Evolutionary conservation across 768 basidiomycete genomes (phyloP).

Genomic region (Lactarius hatsudake): DNA sequence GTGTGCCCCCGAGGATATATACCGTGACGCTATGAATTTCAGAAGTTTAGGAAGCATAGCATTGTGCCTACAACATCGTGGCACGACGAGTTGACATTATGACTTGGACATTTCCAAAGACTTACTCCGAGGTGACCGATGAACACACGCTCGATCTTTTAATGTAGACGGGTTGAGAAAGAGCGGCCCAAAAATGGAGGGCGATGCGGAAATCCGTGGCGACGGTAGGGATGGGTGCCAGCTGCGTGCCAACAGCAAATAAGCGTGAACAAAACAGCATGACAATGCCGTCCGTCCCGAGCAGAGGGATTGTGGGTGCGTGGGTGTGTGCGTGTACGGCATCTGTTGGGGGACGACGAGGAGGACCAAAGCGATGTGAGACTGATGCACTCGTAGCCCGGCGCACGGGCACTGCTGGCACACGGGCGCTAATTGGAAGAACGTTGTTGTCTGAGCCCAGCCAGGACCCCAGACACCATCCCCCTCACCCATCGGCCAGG

Average conservation of each 20-base stretch:
- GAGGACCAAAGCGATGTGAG: conserved; percentile 1
- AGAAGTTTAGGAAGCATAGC: conserved; percentile 23
- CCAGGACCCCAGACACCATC: conserved; percentile 12
- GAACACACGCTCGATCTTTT: conserved; percentile 23
- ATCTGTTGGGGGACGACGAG: conserved; percentile 1
- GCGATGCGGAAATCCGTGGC: conserved; percentile 14
- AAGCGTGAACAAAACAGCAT: conserved; percentile 16
- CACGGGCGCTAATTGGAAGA: neutral
- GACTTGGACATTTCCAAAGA: conserved; percentile 22
- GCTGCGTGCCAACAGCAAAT: conserved; percentile 17
- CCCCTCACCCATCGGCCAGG: neutral
- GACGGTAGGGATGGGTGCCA: neutral
- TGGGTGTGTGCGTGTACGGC: conserved; percentile 2
- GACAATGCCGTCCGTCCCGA: conserved; percentile 4
- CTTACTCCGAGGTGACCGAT: conserved; percentile 22
- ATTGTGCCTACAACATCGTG: conserved; percentile 22
- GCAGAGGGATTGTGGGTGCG: neutral
- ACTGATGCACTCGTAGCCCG: neutral
- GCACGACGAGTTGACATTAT: conserved; percentile 14
- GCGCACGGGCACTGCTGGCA: neutral
- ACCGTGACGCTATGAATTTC: conserved; percentile 18
- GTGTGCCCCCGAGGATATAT: conserved; percentile 25
- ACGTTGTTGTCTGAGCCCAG: conserved; percentile 6
- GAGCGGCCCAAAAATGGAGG: conserved; percentile 22
- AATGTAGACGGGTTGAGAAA: conserved; percentile 26